These are phyloP conservation scores for Penicillium sclerotigenum DNA, from an alignment of 2,329 filamentous ascomycete genomes.

Conservation along the genomic window DNA sequence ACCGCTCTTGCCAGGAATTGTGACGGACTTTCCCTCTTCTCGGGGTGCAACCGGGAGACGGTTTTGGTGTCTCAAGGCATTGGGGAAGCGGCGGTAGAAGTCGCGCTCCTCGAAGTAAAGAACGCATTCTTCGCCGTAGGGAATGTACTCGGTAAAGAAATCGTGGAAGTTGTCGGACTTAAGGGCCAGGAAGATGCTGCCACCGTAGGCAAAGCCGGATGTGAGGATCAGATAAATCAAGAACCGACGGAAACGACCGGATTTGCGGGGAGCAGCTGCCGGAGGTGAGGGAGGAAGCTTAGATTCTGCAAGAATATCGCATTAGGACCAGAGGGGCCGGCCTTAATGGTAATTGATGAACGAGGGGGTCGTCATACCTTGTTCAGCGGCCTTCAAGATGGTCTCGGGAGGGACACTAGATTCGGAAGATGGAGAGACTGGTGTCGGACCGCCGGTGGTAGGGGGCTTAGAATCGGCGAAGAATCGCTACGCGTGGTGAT, in stretches of 20 bases:
- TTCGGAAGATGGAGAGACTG: slow-evolving; percentile 44
- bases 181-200: slow-evolving; percentile 88
- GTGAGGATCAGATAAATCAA: slow-evolving; percentile 74
- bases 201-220: slow-evolving; percentile 73
- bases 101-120: slow-evolving; percentile 94
- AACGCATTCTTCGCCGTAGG: slow-evolving; percentile 90
- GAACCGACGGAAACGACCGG: slow-evolving; percentile 71
- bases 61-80: slow-evolving; percentile 50
- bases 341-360: slow-evolving; percentile 6
- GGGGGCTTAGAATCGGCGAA: slow-evolving; percentile 50
- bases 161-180: slow-evolving; percentile 98
- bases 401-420: slow-evolving; percentile 51
- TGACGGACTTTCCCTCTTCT: slow-evolving; percentile 68
- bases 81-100: slow-evolving; percentile 80
- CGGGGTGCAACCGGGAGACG: slow-evolving; percentile 29
- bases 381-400: slow-evolving; percentile 43
- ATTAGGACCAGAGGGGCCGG: slow-evolving; percentile 20
- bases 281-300: slow-evolving; percentile 39
- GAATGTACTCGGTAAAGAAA: slow-evolving; percentile 96
- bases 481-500: slow-evolving; percentile 41
- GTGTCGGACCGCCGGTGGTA: slow-evolving; percentile 39
- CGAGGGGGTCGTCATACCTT: slow-evolving; percentile 24
- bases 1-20: slow-evolving; percentile 80
- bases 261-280: slow-evolving; percentile 58
- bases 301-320: slow-evolving; percentile 39